Evolutionary conservation across 1,284 basidiomycete genomes (phyloP).

Genomic region (Anthracocystis panici-leucophaei): DNA sequence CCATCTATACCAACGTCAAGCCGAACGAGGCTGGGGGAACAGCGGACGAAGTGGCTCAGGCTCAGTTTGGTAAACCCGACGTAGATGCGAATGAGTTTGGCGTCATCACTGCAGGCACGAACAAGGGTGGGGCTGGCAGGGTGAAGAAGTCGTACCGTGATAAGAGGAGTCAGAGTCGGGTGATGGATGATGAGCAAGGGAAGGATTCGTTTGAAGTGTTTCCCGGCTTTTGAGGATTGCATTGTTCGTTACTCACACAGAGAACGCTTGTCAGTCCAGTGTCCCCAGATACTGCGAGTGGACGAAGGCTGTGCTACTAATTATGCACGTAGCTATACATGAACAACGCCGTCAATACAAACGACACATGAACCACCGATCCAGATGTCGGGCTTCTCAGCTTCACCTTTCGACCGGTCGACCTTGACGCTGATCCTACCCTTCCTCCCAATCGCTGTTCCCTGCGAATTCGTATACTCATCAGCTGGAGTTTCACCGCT

Average conservation of each 20-base stretch:
- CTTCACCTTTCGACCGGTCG: slow-evolving; percentile 9
- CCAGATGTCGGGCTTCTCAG: slow-evolving; percentile 43
- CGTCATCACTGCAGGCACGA: slow-evolving; percentile 32
- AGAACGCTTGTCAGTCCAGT: not conserved
- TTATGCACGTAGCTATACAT: slow-evolving; percentile 8
- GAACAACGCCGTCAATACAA: slow-evolving; percentile 45
- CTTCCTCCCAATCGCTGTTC: slow-evolving; percentile 42
- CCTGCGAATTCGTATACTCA: slow-evolving; percentile 49
- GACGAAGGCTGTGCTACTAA: too few species aligned
- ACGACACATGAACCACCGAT: slow-evolving; percentile 52
- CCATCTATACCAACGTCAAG: slow-evolving; percentile 12
- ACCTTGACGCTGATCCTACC: slow-evolving; percentile 49
- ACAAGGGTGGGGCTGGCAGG: slow-evolving; percentile 33
- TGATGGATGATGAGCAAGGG: not conserved
- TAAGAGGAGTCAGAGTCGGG: slow-evolving; percentile 19
- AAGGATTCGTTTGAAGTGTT: slow-evolving; percentile 40
- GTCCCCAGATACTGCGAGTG: too few species aligned
- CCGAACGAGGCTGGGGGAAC: not conserved
- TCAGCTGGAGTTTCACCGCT: slow-evolving; percentile 30
- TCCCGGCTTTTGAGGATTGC: slow-evolving; percentile 28
- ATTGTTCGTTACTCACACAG: not conserved
- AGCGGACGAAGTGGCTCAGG: slow-evolving; percentile 6
- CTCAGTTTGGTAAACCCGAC: slow-evolving; percentile 20
- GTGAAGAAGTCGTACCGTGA: slow-evolving; percentile 40
- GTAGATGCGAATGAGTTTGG: slow-evolving; percentile 44